Evolutionary conservation across 371 early-diverging fungal species (phyloP), one percentile per base, ranked within the genome.

Genomic region (Funneliformis caledonium): DNA sequence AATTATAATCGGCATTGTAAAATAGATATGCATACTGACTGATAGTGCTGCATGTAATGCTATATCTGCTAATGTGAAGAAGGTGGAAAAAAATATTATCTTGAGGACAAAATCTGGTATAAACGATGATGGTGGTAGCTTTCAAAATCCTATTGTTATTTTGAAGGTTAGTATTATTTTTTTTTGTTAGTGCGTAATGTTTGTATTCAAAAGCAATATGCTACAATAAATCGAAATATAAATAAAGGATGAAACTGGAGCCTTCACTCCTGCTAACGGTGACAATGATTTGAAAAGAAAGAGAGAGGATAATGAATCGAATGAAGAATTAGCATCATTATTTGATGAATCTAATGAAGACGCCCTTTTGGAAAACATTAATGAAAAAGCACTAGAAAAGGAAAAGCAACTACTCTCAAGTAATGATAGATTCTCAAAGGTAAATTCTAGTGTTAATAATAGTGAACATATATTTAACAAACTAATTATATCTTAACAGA

Each of bases 321-420:
- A 61, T 26, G 76, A 75, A 60, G 61, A n/a, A 75, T 75, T 60
- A 19, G 60, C 45, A 75, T 42, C 43, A 37, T 37, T 77, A 31
- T 77, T 77, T 33, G 45, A 77, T 77, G 76, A 76, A 48, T 61
- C 76, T 4, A 76, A 76, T 76, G 76, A 76, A 76, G 76, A 62
- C 14, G n/a, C 16, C 11, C 22, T 76, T 59, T 12, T 76, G 42
- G 76, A 62, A 76, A 61, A 47, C 4, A 76, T 76, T 62, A 48
- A 77, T 48, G 77, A 77, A 77, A 77, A 65, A 42, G 42, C 61
- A 19, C 76, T 75, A 4, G 76, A 60, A 60, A 37, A 75, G n/a
- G 76, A 75, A 75, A 75, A 37, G 5, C 33, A 42, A 56, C 60
- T 75, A 43, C 76, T 45, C 56, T 33, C 16, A 42, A 42, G 42